Conservation (phyloP, 768 basidiomycete genomes). For the Amanita exitialis region DNA sequence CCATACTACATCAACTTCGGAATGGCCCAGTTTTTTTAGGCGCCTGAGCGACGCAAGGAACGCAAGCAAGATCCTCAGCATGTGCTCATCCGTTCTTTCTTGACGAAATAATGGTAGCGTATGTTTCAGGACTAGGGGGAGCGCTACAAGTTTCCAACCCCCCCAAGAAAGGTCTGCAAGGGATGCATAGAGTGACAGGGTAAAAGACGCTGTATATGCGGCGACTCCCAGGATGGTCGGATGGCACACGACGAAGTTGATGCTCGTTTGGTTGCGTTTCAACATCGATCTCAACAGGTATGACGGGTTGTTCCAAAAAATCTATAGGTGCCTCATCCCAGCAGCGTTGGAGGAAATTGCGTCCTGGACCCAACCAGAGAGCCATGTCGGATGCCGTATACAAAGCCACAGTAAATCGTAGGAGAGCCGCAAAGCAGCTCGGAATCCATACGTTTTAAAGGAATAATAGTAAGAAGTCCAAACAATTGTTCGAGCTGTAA, state of each 20-base stretch:
- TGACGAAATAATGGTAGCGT: constrained; percentile 10
- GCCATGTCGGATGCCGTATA: constrained; percentile 34
- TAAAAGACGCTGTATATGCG: constrained; percentile 24
- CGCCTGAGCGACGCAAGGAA: constrained; percentile 40
- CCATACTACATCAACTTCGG: constrained; percentile 51
- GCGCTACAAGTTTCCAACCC: constrained; percentile 65
- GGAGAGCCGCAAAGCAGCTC: constrained; percentile 22
- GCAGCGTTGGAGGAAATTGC: constrained; percentile 42
- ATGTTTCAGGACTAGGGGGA: constrained; percentile 47
- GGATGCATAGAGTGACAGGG: constrained; percentile 44
- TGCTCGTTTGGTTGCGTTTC: constrained; percentile 1
- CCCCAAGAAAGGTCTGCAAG: constrained; percentile 63
- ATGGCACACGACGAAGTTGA: constrained; percentile 1
- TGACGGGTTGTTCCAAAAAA: neutral
- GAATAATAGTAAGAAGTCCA: neutral
- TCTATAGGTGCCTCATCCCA: constrained; percentile 23
- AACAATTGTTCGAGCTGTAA: constrained; percentile 1
- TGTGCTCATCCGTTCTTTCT: constrained; percentile 21
- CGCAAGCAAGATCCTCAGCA: constrained; percentile 32
- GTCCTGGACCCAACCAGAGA: constrained; percentile 42
- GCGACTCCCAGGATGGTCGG: neutral
- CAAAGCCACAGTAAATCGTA: constrained; percentile 29
- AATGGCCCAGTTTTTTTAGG: constrained; percentile 33
- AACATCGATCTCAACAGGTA: neutral
- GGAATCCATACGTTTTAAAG: constrained; percentile 9